Evolutionary conservation across 441 rosid genomes (phyloP).

Genomic region (Aleurites moluccanus): DNA sequence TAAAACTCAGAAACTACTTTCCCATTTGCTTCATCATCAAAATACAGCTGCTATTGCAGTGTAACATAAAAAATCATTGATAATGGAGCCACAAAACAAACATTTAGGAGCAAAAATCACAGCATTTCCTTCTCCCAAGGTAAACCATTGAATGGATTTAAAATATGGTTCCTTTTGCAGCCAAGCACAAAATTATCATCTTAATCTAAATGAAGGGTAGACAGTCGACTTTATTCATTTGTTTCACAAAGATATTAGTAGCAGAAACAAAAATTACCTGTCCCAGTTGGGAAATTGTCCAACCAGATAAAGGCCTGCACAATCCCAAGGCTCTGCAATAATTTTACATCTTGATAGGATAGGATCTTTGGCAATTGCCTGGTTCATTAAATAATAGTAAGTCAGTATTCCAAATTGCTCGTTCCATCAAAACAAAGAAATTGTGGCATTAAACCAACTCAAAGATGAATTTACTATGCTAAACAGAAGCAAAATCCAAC

Average conservation of each 20-base stretch:
- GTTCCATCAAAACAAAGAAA: not conserved
- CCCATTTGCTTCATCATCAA: not conserved
- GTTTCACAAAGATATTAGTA: not conserved
- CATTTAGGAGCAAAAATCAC: not conserved
- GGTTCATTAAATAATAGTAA: conserved; percentile 28
- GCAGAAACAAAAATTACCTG: conserved; percentile 45
- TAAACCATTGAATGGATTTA: not conserved
- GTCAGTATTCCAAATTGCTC: conserved; percentile 16
- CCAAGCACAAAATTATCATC: not conserved
- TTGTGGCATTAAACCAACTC: conserved; percentile 11
- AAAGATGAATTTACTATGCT: not conserved
- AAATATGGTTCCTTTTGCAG: not conserved
- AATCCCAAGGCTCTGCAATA: conserved; percentile 98
- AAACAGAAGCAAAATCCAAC: not conserved
- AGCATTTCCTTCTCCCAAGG: not conserved
- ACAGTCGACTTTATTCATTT: not conserved
- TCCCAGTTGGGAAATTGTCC: conserved; percentile 98
- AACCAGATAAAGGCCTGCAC: conserved; percentile 94
- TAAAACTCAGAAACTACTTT: not conserved
- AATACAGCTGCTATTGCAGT: not conserved
- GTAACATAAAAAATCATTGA: not conserved
- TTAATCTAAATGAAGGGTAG: too few relatives aligned
- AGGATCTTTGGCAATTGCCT: conserved; percentile 90
- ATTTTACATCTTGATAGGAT: conserved; percentile 82
- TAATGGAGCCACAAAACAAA: not conserved